A percentile compares a stretch with the other conserved stretches of the same genome.
Conservation (phyloP, 1,284 basidiomycete genomes). For the Butyriboletus appendiculatus region DNA sequence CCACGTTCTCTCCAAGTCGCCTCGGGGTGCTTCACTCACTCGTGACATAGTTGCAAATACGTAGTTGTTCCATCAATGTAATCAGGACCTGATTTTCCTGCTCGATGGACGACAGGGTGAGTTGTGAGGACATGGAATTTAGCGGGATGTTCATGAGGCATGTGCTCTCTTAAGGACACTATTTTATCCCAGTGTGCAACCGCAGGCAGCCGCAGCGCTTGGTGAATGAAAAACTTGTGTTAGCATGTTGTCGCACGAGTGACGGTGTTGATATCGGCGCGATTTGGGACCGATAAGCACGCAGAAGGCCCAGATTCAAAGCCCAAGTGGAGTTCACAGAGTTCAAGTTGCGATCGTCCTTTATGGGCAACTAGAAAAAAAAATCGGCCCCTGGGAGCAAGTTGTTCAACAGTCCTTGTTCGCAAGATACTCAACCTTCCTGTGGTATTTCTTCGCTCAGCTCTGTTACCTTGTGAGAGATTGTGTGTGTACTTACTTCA, state of each 20-base stretch:
- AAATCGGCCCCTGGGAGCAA: too few species aligned
- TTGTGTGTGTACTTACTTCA: too few species aligned
- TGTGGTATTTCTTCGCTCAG: too few species aligned
- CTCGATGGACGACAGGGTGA: neutral
- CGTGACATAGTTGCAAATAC: constrained; percentile 16
- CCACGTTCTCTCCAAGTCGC: neutral
- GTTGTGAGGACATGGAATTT: constrained; percentile 9
- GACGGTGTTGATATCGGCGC: neutral
- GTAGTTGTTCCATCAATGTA: constrained; percentile 5
- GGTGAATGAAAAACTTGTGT: constrained; percentile 5
- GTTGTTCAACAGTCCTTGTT: neutral
- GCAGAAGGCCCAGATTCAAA: neutral
- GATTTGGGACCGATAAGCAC: neutral
- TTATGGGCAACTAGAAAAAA: neutral
- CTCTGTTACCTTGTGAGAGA: neutral
- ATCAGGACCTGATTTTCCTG: constrained; percentile 3
- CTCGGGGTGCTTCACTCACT: neutral
- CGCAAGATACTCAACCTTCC: neutral
- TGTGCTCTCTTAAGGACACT: neutral
- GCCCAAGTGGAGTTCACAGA: neutral
- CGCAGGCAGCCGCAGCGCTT: neutral
- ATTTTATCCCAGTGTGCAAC: neutral
- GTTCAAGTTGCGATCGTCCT: neutral
- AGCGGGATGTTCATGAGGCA: neutral
- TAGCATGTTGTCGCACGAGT: neutral